These are phyloP conservation scores for Xylaria sp. DNA, from an alignment of 2,329 filamentous ascomycete species.

Conservation along the genomic window DNA sequence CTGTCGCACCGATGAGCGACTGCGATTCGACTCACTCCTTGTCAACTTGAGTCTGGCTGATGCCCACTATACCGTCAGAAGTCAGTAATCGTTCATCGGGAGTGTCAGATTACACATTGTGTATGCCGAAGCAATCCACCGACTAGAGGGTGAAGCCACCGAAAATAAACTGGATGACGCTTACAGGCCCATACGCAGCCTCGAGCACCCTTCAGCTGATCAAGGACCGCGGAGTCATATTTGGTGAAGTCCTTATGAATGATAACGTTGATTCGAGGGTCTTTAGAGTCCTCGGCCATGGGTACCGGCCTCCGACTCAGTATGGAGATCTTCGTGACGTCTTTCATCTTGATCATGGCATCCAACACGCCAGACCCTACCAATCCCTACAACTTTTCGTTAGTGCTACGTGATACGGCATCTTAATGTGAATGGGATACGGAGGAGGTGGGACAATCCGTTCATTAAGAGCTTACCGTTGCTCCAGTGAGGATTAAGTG, in stretches of 20 bases:
- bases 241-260: constrained; percentile 73
- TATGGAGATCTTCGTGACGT: constrained; percentile 74
- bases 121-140: neutral
- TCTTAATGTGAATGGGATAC: neutral
- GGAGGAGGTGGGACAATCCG: neutral
- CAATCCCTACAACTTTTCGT: constrained; percentile 57
- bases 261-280: constrained; percentile 73
- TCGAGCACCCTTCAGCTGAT: constrained; percentile 69
- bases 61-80: constrained; percentile 58
- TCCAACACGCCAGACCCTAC: constrained; percentile 71
- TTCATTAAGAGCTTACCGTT: constrained; percentile 28
- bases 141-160: neutral
- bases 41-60: constrained; percentile 67
- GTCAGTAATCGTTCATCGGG: constrained; percentile 7
- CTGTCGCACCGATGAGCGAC: neutral
- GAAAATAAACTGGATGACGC: neutral
- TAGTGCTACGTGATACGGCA: neutral
- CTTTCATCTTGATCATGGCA: constrained; percentile 66
- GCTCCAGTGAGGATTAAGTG: constrained; percentile 39
- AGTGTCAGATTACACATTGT: neutral
- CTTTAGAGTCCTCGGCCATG: constrained; percentile 66
- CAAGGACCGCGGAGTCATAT: constrained; percentile 68
- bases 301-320: constrained; percentile 69
- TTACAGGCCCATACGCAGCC: constrained; percentile 76
- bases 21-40: constrained; percentile 61